Base-by-base conservation (phyloP, 495 filamentous ascomycete species). In the Penicillium maclennaniae region DNA sequence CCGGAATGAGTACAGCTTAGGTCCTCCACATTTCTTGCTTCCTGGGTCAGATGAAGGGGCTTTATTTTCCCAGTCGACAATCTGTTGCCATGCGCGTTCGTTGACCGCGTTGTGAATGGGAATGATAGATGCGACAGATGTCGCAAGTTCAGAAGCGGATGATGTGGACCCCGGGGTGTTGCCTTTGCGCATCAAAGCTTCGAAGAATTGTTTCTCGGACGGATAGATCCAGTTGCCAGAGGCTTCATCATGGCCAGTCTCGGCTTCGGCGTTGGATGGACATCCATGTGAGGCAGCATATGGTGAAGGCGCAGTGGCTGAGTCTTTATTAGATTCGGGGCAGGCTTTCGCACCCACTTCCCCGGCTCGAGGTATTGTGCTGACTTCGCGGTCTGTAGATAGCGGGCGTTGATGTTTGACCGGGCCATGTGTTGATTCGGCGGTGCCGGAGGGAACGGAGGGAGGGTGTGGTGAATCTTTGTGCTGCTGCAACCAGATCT, bases 31-130 rank as follows among this genome's bases (percentile, higher is more conserved):
- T 42, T 65, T 66, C 71, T 67, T 77, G 78, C 78, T 80, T 59
- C 61, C 83, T 59, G 60, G 70, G 56, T 49, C 83, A 65, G 69
- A 79, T 15, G 63, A 60, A 4, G 75, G 73, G 9, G 64, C 83
- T 0, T 82, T 84, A 25, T 70, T 74, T 72, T 98, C 93, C 93
- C 93, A 97, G 34, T 77, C 76, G 53, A 87, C 79, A 49, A 93
- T 93, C 74, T 92, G 86, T 48, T 80, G 74, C 89, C 89, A 93
- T 3, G 89, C 89, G 44, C 87, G 80, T 77, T 93, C 89, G 71
- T 92, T 93, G 63, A 98, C 93, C 46, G 93, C 93, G 68, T 98
- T 98, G 70, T 98, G 93, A 65, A 98, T 97, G 1, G 93, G 93
- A 44, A 97, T 92, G 26, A 97, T 90, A 20, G 87, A 86, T 48